Evolutionary conservation across 345 rosid species (phyloP).

Genomic region (Dimocarpus longan): DNA sequence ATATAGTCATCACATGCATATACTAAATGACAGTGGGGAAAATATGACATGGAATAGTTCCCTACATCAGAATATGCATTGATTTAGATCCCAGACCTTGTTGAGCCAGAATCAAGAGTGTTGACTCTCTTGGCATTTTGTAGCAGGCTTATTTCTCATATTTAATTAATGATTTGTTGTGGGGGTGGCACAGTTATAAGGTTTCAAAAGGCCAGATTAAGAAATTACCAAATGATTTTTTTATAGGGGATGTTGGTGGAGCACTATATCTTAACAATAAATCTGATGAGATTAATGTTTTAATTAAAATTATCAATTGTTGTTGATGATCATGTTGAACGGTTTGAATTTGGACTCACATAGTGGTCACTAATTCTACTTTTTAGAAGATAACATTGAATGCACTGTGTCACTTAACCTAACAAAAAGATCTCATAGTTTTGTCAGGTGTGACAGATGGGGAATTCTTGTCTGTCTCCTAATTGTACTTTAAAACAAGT

Average conservation of each 20-base stretch:
- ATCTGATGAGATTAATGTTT: not conserved
- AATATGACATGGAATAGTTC: constrained; percentile 7
- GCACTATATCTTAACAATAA: constrained; percentile 19
- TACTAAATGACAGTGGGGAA: constrained; percentile 11
- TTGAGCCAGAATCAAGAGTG: not conserved
- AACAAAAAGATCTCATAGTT: not conserved
- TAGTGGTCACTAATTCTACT: constrained; percentile 3
- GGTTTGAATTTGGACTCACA: constrained; percentile 12
- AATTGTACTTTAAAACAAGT: too few relatives aligned
- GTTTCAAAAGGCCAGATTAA: constrained; percentile 1
- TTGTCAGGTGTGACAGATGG: not conserved
- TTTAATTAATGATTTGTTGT: too few relatives aligned
- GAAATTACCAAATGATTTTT: not conserved
- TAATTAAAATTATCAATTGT: not conserved
- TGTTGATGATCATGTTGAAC: not conserved
- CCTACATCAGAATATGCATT: constrained; percentile 14
- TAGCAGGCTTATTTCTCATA: not conserved
- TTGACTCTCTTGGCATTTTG: not conserved
- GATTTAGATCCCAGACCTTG: not conserved
- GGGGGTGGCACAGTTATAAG: not conserved
- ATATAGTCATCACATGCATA: not conserved
- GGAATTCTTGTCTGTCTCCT: not conserved
- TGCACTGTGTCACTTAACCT: not conserved
- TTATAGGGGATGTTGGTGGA: constrained; percentile 23
- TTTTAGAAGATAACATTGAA: constrained; percentile 1